Conservation (phyloP, 176 grass and related monocot genomes). For the Luzula sylvatica region DNA sequence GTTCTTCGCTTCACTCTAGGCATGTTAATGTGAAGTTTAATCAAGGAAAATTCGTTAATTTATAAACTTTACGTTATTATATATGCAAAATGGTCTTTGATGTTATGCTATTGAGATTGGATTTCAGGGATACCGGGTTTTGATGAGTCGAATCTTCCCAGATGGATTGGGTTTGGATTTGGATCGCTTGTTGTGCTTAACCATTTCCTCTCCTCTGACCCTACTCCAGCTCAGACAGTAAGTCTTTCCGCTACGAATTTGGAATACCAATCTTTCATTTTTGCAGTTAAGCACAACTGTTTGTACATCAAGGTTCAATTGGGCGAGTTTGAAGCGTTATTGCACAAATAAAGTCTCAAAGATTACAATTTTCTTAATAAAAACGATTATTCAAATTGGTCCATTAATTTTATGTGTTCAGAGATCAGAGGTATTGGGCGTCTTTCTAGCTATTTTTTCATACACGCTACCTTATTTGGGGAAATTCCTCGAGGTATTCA, state of each 20-base stretch:
- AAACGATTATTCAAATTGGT: too few species aligned
- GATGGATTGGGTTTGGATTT: conserved; percentile 66
- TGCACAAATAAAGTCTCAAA: too few species aligned
- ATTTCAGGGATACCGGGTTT: conserved; percentile 71
- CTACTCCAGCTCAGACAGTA: conserved; percentile 60
- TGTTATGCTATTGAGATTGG: too few species aligned
- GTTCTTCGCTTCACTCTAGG: conserved; percentile 96
- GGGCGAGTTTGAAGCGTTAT: too few species aligned
- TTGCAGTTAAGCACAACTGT: too few species aligned
- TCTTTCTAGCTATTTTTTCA: conserved; percentile 77
- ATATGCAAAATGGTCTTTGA: neutral
- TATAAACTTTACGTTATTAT: neutral
- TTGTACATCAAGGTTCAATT: too few species aligned
- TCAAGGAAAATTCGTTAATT: neutral
- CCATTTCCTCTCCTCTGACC: conserved; percentile 56
- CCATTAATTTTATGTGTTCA: neutral
- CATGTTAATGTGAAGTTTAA: neutral
- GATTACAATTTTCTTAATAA: neutral
- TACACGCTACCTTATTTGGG: conserved; percentile 66
- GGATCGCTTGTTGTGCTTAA: conserved; percentile 72
- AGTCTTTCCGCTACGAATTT: conserved; percentile 6
- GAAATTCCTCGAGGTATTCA: conserved; percentile 68
- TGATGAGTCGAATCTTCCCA: conserved; percentile 78
- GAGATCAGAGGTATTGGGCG: conserved; percentile 65
- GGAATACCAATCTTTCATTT: too few species aligned